These are phyloP conservation scores for Endocalyx cinctus DNA, from an alignment of 2,329 filamentous ascomycete species.

Conservation along the genomic window DNA sequence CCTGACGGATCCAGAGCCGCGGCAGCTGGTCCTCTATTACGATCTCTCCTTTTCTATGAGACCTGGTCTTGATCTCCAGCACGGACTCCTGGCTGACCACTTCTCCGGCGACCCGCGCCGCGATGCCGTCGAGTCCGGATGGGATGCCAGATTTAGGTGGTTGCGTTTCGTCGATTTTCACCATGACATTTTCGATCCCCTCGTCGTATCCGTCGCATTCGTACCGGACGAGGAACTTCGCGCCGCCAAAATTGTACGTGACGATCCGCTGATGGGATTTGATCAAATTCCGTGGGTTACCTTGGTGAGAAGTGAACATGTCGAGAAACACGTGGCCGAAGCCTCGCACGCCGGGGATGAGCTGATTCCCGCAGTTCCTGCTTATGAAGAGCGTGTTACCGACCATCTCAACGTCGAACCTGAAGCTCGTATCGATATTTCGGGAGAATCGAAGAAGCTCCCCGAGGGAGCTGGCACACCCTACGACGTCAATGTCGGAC, in stretches of 20 bases:
- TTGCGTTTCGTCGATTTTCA: slow-evolving; percentile 1
- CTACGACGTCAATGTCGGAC: slow-evolving; percentile 17
- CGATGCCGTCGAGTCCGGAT: slow-evolving; percentile 4
- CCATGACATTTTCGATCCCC: slow-evolving; percentile 1
- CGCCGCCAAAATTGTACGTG: slow-evolving; percentile 16
- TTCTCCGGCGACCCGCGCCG: slow-evolving; percentile 6
- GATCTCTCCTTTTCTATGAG: slow-evolving; percentile 7
- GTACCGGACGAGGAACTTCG: slow-evolving; percentile 20
- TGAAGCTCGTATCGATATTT: slow-evolving; percentile 16
- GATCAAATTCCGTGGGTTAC: slow-evolving; percentile 1
- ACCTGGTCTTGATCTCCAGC: slow-evolving; percentile 19
- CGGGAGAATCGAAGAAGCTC: slow-evolving; percentile 18
- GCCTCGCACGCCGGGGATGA: slow-evolving; percentile 18
- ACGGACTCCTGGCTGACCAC: slow-evolving; percentile 14
- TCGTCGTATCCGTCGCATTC: slow-evolving; percentile 17
- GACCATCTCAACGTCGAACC: slow-evolving; percentile 19
- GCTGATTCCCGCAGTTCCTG: slow-evolving; percentile 12
- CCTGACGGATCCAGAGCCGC: slow-evolving; percentile 20
- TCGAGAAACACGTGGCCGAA: slow-evolving; percentile 19
- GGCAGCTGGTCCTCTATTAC: slow-evolving; percentile 15
- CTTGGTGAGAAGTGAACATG: slow-evolving; percentile 14
- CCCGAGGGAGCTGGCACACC: slow-evolving; percentile 19
- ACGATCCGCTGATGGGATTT: slow-evolving; percentile 21
- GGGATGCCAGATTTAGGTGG: not conserved
- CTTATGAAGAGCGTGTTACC: slow-evolving; percentile 20